phyloP scores from a whole-genome alignment of 306 rosid genomes.

The Corylus heterophylla region DNA sequence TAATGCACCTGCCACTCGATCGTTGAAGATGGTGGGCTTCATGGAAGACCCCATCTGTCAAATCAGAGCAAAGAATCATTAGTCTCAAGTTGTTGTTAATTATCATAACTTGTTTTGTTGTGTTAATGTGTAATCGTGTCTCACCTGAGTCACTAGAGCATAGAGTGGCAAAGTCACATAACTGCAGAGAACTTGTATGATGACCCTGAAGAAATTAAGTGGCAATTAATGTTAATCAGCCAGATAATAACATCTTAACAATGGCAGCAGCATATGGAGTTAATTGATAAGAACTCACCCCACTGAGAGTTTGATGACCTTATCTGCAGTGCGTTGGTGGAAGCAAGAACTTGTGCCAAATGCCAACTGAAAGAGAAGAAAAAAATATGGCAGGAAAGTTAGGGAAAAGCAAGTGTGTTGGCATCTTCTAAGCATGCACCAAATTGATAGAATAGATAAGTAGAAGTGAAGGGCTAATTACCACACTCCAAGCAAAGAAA shows the following conservation, averaged over 20 bases:
- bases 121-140: not conserved
- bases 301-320: constrained; percentile 52
- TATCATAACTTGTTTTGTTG: too few relatives aligned
- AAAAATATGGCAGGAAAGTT: constrained; percentile 1
- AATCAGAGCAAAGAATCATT: not conserved
- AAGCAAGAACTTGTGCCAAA: constrained; percentile 44
- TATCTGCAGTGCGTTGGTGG: constrained; percentile 36
- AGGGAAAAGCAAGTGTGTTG: not conserved
- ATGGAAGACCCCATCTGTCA: constrained; percentile 69
- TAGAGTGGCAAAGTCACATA: constrained; percentile 88
- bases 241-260: not conserved
- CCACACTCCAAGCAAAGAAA: constrained; percentile 68
- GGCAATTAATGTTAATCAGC: not conserved
- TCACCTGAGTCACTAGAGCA: constrained; percentile 93
- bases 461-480: constrained; percentile 34
- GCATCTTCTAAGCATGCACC: not conserved
- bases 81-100: too few relatives aligned
- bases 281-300: constrained; percentile 49
- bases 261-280: not conserved
- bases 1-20: constrained; percentile 52
- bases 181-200: constrained; percentile 71
- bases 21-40: constrained; percentile 67
- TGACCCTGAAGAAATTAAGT: constrained; percentile 49
- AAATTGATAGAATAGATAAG: not conserved
- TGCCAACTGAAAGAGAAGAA: constrained; percentile 37